A percentile compares a stretch with the other conserved stretches of the same genome.
phyloP scores from a whole-genome alignment of 2,329 filamentous ascomycete genomes.

The Epicoccum nigrum region DNA sequence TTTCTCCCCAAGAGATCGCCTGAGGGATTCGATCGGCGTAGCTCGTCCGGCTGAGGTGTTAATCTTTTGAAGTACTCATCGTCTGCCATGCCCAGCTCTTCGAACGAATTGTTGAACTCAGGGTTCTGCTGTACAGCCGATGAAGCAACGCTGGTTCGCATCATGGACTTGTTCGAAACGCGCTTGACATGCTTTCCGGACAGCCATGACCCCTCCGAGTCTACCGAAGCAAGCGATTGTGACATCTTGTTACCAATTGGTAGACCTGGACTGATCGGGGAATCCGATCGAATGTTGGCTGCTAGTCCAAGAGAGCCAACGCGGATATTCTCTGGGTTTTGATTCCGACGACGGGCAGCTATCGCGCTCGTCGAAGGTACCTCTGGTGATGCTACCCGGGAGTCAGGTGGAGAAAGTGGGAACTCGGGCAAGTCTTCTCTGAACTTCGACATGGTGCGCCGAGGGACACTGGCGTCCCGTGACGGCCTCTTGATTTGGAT shows the following conservation, averaged over 20 bases:
- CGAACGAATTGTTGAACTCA: constrained; percentile 65
- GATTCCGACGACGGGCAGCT: constrained; percentile 49
- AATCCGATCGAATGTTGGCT: constrained; percentile 48
- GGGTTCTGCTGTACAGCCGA: constrained; percentile 52
- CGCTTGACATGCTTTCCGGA: constrained; percentile 70
- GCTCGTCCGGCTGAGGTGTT: constrained; percentile 55
- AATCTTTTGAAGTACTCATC: constrained; percentile 75
- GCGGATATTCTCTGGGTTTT: constrained; percentile 42
- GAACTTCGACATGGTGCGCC: constrained; percentile 88
- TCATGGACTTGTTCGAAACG: constrained; percentile 52
- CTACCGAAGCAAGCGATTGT: constrained; percentile 89
- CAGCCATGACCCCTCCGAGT: constrained; percentile 95
- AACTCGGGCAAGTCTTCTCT: constrained; percentile 89
- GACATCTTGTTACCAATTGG: constrained; percentile 59
- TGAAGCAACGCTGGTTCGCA: constrained; percentile 56
- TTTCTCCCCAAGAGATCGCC: constrained; percentile 38
- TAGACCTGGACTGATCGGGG: constrained; percentile 47
- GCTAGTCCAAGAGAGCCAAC: constrained; percentile 33
- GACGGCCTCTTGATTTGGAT: constrained; percentile 55
- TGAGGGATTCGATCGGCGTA: constrained; percentile 37
- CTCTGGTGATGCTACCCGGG: constrained; percentile 79
- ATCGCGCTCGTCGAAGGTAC: constrained; percentile 55
- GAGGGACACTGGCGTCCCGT: constrained; percentile 69
- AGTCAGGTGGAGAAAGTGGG: constrained; percentile 83
- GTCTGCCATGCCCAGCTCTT: constrained; percentile 69